phyloP scores from a whole-genome alignment of 768 basidiomycete genomes.

The Strobilomyces dryophilus region DNA sequence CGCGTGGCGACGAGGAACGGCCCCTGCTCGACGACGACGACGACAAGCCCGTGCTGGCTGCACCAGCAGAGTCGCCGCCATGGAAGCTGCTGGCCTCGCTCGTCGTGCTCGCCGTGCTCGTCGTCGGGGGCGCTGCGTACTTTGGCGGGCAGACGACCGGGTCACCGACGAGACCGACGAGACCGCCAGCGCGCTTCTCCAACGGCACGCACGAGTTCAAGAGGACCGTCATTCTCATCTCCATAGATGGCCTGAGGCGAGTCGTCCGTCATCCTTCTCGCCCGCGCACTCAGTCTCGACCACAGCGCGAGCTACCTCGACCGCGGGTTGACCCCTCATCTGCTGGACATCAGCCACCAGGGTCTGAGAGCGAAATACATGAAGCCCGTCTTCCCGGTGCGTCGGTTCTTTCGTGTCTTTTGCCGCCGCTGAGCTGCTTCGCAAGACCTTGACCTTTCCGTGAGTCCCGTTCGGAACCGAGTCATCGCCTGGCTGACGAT shows the following conservation, averaged over 20 bases:
- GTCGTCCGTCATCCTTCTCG: conserved; percentile 1
- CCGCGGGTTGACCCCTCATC: conserved; percentile 78
- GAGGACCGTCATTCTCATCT: conserved; percentile 78
- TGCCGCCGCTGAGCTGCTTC: conserved; percentile 1
- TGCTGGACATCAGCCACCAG: conserved; percentile 73
- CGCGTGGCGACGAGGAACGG: conserved; percentile 23
- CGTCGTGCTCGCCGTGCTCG: conserved; percentile 11
- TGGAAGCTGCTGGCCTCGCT: conserved; percentile 17
- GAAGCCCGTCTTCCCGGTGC: conserved; percentile 82
- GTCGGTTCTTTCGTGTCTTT: conserved; percentile 33
- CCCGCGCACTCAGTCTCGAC: conserved; percentile 1
- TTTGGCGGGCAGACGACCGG: neutral
- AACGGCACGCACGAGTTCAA: conserved; percentile 85
- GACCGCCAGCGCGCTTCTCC: conserved; percentile 39
- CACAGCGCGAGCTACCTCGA: conserved; percentile 82
- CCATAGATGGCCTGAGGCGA: conserved; percentile 82
- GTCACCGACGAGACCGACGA: conserved; percentile 1
- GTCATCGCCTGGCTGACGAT: neutral
- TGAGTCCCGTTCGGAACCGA: conserved; percentile 37
- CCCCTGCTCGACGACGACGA: conserved; percentile 21
- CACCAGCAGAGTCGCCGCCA: neutral
- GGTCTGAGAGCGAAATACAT: conserved; percentile 87
- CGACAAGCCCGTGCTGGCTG: neutral
- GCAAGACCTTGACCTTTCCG: conserved; percentile 86
- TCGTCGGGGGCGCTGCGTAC: conserved; percentile 11